Percentiles rank a stretch among this genome's conserved stretches.
Conservation (phyloP, 2,329 filamentous ascomycete genomes). For the Colletotrichum sp. region DNA sequence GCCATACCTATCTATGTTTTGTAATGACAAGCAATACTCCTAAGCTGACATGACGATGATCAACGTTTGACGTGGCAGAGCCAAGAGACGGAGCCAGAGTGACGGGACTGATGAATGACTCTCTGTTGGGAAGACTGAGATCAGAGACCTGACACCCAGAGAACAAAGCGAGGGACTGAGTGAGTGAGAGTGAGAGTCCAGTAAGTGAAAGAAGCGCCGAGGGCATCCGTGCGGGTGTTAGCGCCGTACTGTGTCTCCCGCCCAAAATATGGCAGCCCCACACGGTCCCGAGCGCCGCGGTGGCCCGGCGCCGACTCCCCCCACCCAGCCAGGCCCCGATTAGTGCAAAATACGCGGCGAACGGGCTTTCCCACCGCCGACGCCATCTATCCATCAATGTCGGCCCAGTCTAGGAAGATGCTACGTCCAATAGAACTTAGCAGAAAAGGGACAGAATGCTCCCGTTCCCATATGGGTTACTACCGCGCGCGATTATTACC, state of each 20-base stretch:
- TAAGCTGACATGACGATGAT: neutral
- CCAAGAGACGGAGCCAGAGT: neutral
- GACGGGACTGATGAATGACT: neutral
- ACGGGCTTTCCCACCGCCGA: neutral
- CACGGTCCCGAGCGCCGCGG: neutral
- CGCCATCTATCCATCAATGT: neutral
- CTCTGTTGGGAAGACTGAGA: neutral
- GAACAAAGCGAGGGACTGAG: neutral
- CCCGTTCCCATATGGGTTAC: neutral
- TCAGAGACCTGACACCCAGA: neutral
- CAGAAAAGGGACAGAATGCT: neutral
- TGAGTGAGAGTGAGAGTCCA: neutral
- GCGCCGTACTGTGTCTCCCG: neutral
- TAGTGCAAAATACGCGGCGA: neutral
- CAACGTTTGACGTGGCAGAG: neutral
- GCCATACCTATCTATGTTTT: neutral
- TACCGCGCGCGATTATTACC: constrained; percentile 8
- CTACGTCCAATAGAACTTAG: neutral
- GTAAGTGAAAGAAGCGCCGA: neutral
- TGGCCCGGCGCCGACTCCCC: neutral
- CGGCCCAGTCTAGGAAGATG: neutral
- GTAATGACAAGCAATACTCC: neutral
- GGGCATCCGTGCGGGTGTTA: neutral
- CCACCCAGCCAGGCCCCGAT: neutral
- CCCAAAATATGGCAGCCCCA: neutral